A percentile compares a stretch with the other conserved stretches of the same genome.
Conservation (phyloP, 768 basidiomycete species). For the Amanita inopinata region DNA sequence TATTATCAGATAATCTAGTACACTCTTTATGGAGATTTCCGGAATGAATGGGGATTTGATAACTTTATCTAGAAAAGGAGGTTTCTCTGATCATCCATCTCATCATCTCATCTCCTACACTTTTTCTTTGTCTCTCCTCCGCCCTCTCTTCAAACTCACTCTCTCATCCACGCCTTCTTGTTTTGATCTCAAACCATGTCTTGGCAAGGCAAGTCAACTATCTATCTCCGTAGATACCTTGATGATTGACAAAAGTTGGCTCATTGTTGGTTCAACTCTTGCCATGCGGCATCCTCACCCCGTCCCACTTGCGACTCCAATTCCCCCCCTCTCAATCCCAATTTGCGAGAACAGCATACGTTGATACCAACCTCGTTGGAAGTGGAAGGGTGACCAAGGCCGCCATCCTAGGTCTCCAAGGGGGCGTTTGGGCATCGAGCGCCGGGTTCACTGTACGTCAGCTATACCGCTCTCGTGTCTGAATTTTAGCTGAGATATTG, state of each 20-base stretch:
- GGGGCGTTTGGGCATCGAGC: slow-evolving; percentile 70
- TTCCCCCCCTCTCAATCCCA: no score
- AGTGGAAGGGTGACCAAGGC: slow-evolving; percentile 65
- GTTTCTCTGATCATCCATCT: neutral
- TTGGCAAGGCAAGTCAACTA: slow-evolving; percentile 1
- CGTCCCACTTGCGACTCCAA: no score
- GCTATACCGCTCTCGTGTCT: neutral
- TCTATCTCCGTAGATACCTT: neutral
- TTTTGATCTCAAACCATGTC: slow-evolving; percentile 1
- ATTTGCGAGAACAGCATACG: slow-evolving; percentile 49
- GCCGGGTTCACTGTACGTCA: slow-evolving; percentile 47
- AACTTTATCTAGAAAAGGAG: neutral
- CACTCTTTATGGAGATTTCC: neutral
- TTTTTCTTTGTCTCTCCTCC: no score
- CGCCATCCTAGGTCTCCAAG: slow-evolving; percentile 64
- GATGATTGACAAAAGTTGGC: no score
- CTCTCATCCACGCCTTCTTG: neutral
- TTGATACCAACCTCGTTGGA: slow-evolving; percentile 72
- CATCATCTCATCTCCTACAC: no score
- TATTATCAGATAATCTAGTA: neutral
- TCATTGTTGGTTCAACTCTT: no score
- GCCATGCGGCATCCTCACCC: no score
- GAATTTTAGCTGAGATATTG: slow-evolving; percentile 7
- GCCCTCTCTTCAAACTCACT: neutral
- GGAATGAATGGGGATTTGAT: no score